Evolutionary conservation across 208 protist genomes (phyloP), one percentile per base, ranked within the genome.

Genomic region (Crithidia thermophila): DNA sequence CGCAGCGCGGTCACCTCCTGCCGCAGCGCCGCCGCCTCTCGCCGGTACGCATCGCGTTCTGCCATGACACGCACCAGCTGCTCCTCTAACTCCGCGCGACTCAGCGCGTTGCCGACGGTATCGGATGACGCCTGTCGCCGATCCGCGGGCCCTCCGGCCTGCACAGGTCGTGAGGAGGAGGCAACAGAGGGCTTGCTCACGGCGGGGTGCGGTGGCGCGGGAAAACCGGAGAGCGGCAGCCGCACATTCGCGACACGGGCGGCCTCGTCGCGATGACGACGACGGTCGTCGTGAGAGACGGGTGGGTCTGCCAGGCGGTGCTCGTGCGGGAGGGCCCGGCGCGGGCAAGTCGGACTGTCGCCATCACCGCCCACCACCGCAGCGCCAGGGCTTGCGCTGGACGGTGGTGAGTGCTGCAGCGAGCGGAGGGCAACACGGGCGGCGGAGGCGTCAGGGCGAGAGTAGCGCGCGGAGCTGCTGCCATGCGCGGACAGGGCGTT

Each of bases 1-100:
- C 50, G 42, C 46, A 85, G 47, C 20, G 56, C 53, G 1, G 16
- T 25, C 8, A 82, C 36, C 46, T 76, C 36, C 37, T 31, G 37
- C 0, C 56, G 61, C 9, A 85, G 67, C 21, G 55, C 46, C 11
- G 39, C 20, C 6, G 55, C 43, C 36, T 77, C 64, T 37, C 28
- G 61, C 14, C 42, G 39, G 57, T 75, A 81, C 49, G 39, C 23
- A 31, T 85, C 74, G 2, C 75, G 75, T 37, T 85, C 75, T 18
- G 40, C 58, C 52, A 47, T 63, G 30, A 79, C 46, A 13, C 55
- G 52, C 45, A 47, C 56, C 20, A 80, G 65, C 45, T 52, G 72
- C 51, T 65, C 57, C 49, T 62, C 57, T 18, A 68, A 53, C 21
- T 69, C 46, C n/a, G 68, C 66, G n/a, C n/a, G n/a, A n/a, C n/a